Percentiles rank a stretch among this genome's conserved stretches.
phyloP scores from a whole-genome alignment of 1,284 basidiomycete species.

The Irpex sp. region DNA sequence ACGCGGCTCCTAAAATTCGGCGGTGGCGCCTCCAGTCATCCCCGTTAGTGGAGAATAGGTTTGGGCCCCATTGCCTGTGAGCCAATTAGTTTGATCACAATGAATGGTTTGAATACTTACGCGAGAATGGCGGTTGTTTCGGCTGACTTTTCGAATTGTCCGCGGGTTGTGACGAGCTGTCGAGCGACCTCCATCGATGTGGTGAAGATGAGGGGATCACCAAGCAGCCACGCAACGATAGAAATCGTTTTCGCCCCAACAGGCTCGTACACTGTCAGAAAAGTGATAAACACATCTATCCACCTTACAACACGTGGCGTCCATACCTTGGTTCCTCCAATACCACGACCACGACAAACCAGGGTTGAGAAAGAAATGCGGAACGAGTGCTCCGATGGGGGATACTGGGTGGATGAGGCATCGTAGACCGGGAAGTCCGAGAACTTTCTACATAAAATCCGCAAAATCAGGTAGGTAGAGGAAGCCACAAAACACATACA shows the following conservation, averaged over 20 bases:
- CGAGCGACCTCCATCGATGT: slow-evolving; percentile 1
- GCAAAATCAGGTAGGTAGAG: neutral
- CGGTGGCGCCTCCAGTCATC: slow-evolving; percentile 10
- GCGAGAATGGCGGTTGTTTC: neutral
- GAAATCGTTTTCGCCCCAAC: slow-evolving; percentile 4
- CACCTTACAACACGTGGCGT: neutral
- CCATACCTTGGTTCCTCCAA: slow-evolving; percentile 6
- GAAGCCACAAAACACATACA: neutral
- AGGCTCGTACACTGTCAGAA: neutral
- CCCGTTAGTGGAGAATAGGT: slow-evolving; percentile 5
- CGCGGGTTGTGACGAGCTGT: slow-evolving; percentile 1
- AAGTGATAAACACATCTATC: neutral
- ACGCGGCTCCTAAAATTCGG: slow-evolving; percentile 3
- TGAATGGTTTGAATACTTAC: neutral
- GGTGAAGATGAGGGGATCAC: slow-evolving; percentile 2
- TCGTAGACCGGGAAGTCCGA: slow-evolving; percentile 2
- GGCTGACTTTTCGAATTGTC: neutral
- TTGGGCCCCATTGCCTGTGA: slow-evolving; percentile 1
- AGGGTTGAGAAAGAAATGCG: slow-evolving; percentile 4
- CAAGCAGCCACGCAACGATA: neutral
- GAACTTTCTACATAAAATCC: neutral
- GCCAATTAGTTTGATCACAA: neutral
- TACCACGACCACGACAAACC: slow-evolving; percentile 6
- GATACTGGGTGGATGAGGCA: neutral
- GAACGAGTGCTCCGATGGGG: slow-evolving; percentile 1